Evolutionary conservation across 140 eudicot species (phyloP).

Genomic region (Stevia rebaudiana): DNA sequence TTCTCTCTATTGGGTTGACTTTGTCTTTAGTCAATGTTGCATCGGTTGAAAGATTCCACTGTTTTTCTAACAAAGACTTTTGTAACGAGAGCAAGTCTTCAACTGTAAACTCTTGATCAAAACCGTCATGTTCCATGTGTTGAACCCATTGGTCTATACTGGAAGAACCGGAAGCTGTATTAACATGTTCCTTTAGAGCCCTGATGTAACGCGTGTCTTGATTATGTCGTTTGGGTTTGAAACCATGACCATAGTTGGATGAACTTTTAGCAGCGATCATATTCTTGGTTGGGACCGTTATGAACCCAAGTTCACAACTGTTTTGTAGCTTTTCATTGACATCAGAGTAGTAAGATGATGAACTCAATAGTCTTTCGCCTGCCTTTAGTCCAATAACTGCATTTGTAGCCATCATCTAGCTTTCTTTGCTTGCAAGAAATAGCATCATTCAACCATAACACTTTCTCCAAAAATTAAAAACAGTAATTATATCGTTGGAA

Average conservation of each 20-base stretch:
- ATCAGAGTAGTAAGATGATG: conserved; percentile 73
- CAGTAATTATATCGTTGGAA: background rate
- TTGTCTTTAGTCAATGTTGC: conserved; percentile 8
- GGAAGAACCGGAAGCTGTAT: conserved; percentile 38
- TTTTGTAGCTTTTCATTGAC: conserved; percentile 45
- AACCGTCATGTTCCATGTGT: conserved; percentile 25
- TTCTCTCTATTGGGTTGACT: conserved; percentile 22
- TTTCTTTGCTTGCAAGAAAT: conserved; percentile 18
- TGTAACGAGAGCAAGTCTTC: conserved; percentile 80
- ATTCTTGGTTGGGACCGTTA: conserved; percentile 31
- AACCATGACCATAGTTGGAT: conserved; percentile 40
- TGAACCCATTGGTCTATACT: conserved; percentile 40
- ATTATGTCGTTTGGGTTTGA: conserved; percentile 31
- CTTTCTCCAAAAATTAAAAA: background rate
- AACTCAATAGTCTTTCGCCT: conserved; percentile 78
- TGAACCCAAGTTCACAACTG: conserved; percentile 31
- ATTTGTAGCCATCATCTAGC: conserved; percentile 72
- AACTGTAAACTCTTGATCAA: conserved; percentile 37
- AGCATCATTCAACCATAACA: conserved; percentile 22
- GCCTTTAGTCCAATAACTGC: conserved; percentile 79
- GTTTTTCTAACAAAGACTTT: conserved; percentile 74
- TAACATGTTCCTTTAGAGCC: conserved; percentile 61
- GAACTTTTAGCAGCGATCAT: conserved; percentile 48
- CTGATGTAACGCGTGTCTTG: conserved; percentile 39
- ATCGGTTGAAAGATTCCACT: conserved; percentile 74